Evolutionary conservation across 208 protist genomes (phyloP).

Genomic region (Leptomonas pyrrhocoris): DNA sequence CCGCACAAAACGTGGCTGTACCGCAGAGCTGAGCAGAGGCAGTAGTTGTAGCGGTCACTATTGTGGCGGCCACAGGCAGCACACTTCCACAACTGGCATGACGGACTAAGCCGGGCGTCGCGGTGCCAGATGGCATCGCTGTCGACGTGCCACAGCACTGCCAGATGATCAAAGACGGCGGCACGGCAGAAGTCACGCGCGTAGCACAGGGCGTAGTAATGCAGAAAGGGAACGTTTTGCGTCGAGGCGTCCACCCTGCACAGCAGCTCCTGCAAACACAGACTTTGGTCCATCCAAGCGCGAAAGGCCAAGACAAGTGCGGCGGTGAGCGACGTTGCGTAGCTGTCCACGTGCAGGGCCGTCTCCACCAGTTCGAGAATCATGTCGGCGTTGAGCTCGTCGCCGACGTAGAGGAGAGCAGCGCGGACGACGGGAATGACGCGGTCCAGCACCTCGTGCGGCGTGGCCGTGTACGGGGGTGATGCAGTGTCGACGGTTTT

Average conservation of each 20-base stretch:
- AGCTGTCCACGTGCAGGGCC: constrained; percentile 41
- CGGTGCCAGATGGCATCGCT: constrained; percentile 47
- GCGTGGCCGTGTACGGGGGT: constrained; percentile 18
- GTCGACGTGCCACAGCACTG: constrained; percentile 69
- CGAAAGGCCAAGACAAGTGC: constrained; percentile 28
- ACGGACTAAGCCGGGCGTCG: constrained; percentile 41
- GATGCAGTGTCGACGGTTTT: not conserved
- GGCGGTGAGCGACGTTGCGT: constrained; percentile 28
- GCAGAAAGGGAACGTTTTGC: constrained; percentile 65
- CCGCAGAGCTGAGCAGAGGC: constrained; percentile 82
- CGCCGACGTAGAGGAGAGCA: constrained; percentile 65
- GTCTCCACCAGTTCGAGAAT: constrained; percentile 77
- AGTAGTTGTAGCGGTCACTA: constrained; percentile 91
- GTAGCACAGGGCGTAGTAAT: constrained; percentile 81
- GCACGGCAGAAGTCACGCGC: constrained; percentile 51
- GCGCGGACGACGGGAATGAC: constrained; percentile 60
- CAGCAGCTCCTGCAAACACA: constrained; percentile 63
- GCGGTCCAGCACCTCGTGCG: constrained; percentile 55
- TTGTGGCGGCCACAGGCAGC: constrained; percentile 75
- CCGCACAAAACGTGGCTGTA: constrained; percentile 72
- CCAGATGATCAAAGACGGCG: constrained; percentile 67
- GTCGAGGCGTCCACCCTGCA: constrained; percentile 58
- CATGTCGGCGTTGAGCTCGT: constrained; percentile 84
- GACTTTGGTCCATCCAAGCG: constrained; percentile 24
- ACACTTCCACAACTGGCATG: constrained; percentile 83